Evolutionary conservation across 2,329 filamentous ascomycete species (phyloP).

Genomic region (Epichloe bromicola): DNA sequence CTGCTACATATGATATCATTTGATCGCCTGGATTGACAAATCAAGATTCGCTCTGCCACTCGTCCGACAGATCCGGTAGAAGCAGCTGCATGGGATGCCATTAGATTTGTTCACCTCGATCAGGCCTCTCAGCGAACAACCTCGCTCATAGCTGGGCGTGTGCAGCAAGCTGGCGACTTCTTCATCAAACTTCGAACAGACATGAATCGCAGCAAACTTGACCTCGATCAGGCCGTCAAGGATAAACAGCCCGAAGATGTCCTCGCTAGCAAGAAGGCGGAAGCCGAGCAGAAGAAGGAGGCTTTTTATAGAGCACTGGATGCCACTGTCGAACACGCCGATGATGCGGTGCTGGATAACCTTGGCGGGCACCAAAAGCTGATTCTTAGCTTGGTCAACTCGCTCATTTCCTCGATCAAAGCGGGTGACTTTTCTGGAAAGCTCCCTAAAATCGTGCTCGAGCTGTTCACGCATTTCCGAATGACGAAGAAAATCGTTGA

Average conservation of each 20-base stretch:
- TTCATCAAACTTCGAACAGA: constrained; percentile 34
- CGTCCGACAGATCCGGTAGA: constrained; percentile 33
- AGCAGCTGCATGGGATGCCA: constrained; percentile 39
- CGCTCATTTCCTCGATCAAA: constrained; percentile 41
- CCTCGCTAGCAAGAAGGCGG: constrained; percentile 25
- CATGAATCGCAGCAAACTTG: constrained; percentile 33
- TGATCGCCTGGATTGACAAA: not conserved
- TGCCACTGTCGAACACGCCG: constrained; percentile 39
- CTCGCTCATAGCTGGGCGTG: constrained; percentile 30
- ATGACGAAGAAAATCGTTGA: constrained; percentile 49
- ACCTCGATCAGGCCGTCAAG: constrained; percentile 29
- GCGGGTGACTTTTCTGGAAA: constrained; percentile 38
- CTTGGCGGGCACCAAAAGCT: constrained; percentile 45
- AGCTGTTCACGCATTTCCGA: constrained; percentile 48
- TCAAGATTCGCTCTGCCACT: constrained; percentile 25
- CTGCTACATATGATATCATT: not conserved
- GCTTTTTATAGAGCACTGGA: constrained; percentile 38
- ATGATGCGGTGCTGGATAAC: constrained; percentile 42
- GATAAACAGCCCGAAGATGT: constrained; percentile 26
- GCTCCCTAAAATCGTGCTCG: constrained; percentile 41
- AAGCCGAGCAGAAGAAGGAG: constrained; percentile 32
- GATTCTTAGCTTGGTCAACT: constrained; percentile 39
- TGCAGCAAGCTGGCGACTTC: constrained; percentile 37
- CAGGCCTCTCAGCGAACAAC: constrained; percentile 23
- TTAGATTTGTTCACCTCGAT: constrained; percentile 37